phyloP scores from a whole-genome alignment of 179 eudicot genomes.

The Drosera spatulata region DNA sequence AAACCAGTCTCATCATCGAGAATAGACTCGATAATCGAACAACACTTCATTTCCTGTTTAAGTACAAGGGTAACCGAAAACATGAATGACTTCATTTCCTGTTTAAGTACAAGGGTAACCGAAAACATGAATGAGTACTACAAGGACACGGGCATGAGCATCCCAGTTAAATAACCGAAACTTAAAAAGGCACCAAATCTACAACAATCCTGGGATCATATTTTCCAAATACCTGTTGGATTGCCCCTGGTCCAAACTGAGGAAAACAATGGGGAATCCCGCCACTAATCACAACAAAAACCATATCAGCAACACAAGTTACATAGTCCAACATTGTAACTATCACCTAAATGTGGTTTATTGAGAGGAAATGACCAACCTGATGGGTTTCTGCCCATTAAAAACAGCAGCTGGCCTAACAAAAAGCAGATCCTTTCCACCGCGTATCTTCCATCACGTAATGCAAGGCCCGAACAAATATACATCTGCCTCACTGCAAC shows the following conservation, averaged over 20 bases:
- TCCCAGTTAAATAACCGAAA: too few species aligned
- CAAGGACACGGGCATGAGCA: too few species aligned
- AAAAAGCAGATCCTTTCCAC: conserved; percentile 75
- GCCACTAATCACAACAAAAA: conserved; percentile 45
- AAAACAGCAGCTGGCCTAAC: conserved; percentile 98
- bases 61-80: too few species aligned
- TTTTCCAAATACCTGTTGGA: conserved; percentile 67
- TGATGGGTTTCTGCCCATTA: conserved; percentile 96
- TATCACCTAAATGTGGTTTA: background rate
- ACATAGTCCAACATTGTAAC: background rate
- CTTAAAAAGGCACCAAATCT: too few species aligned
- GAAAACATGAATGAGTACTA: too few species aligned
- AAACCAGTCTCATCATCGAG: too few species aligned
- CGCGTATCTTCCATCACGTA: conserved; percentile 84
- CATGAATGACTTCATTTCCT: too few species aligned
- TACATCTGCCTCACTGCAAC: conserved; percentile 85
- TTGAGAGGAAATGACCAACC: conserved; percentile 22
- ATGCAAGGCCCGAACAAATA: conserved; percentile 92
- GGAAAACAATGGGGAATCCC: conserved; percentile 98
- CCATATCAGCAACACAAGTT: conserved; percentile 9
- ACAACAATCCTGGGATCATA: too few species aligned
- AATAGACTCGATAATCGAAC: too few species aligned
- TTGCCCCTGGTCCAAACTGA: conserved; percentile 91
- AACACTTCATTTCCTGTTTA: too few species aligned
- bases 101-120: too few species aligned